phyloP scores from a whole-genome alignment of 306 rosid genomes.

The Quercus suber region DNA sequence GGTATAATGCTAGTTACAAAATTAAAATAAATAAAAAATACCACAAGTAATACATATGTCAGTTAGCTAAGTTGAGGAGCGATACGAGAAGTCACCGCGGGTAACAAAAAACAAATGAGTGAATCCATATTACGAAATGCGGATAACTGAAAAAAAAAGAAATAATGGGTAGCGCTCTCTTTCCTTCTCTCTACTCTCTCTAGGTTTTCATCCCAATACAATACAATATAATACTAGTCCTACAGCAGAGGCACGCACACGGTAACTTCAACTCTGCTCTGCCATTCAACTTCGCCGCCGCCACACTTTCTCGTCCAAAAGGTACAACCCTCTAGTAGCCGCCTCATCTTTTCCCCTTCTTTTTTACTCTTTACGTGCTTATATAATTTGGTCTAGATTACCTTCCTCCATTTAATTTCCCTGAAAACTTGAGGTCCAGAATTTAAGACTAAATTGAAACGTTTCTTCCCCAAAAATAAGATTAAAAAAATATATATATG shows the following conservation, averaged over 20 bases:
- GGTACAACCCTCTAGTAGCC: not conserved
- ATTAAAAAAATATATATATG: not conserved
- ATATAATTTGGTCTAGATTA: too few relatives aligned
- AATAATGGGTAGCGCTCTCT: too few relatives aligned
- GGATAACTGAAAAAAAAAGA: too few relatives aligned
- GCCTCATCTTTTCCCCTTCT: not conserved
- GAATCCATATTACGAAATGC: too few relatives aligned
- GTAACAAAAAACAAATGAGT: too few relatives aligned
- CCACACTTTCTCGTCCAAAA: not conserved
- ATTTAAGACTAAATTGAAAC: not conserved
- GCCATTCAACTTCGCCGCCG: constrained; percentile 6
- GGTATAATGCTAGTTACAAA: too few relatives aligned
- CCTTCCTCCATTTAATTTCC: constrained; percentile 2
- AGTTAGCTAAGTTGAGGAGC: not conserved
- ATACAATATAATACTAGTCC: too few relatives aligned
- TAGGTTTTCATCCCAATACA: not conserved
- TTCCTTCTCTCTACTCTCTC: not conserved
- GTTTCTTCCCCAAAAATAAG: not conserved
- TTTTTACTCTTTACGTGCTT: not conserved
- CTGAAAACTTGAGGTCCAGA: not conserved
- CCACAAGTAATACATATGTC: not conserved
- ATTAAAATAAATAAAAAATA: not conserved
- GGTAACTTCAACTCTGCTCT: too few relatives aligned
- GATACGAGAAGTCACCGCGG: too few relatives aligned
- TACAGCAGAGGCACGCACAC: too few relatives aligned